phyloP scores from a whole-genome alignment of 495 filamentous ascomycete genomes.

The Penicillium soppii region DNA sequence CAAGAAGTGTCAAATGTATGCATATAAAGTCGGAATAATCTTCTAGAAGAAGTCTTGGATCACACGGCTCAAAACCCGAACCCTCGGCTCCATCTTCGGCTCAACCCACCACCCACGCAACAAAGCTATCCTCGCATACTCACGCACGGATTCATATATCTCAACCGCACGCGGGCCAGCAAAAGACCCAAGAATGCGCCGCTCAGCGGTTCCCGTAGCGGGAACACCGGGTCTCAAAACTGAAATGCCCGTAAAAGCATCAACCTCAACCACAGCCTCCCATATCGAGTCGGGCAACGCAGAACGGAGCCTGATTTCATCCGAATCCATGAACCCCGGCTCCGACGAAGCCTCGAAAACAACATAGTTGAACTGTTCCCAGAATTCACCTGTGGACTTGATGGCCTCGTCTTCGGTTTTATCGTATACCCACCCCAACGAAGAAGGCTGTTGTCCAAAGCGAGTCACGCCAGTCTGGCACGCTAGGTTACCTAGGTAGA shows the following conservation, averaged over 20 bases:
- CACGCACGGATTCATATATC: slow-evolving; percentile 23
- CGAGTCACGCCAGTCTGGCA: slow-evolving; percentile 95
- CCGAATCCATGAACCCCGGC: slow-evolving; percentile 9
- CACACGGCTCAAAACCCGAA: slow-evolving; percentile 34
- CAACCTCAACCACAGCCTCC: slow-evolving; percentile 66
- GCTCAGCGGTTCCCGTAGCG: slow-evolving; percentile 31
- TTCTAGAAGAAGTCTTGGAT: too few species aligned
- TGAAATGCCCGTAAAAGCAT: slow-evolving; percentile 70
- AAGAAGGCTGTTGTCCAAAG: slow-evolving; percentile 58
- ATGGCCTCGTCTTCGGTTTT: slow-evolving; percentile 49
- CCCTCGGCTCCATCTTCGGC: slow-evolving; percentile 38
- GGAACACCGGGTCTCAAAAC: slow-evolving; percentile 56
- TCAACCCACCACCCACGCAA: slow-evolving; percentile 46
- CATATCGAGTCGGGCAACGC: slow-evolving; percentile 47
- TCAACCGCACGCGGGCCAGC: slow-evolving; percentile 19
- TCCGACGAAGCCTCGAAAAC: slow-evolving; percentile 63
- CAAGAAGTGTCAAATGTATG: too few species aligned
- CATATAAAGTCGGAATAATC: too few species aligned
- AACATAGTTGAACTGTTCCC: slow-evolving; percentile 78
- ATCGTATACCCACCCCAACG: slow-evolving; percentile 51
- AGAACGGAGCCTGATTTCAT: slow-evolving; percentile 14
- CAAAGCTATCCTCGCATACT: slow-evolving; percentile 19
- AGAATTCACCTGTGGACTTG: slow-evolving; percentile 67
- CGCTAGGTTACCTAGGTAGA: slow-evolving; percentile 82
- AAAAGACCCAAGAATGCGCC: slow-evolving; percentile 24